A percentile compares a stretch with the other conserved stretches of the same genome.
These are phyloP conservation scores for Paecilomyces sp. DNA, from an alignment of 2,329 filamentous ascomycete genomes.

Conservation along the genomic window DNA sequence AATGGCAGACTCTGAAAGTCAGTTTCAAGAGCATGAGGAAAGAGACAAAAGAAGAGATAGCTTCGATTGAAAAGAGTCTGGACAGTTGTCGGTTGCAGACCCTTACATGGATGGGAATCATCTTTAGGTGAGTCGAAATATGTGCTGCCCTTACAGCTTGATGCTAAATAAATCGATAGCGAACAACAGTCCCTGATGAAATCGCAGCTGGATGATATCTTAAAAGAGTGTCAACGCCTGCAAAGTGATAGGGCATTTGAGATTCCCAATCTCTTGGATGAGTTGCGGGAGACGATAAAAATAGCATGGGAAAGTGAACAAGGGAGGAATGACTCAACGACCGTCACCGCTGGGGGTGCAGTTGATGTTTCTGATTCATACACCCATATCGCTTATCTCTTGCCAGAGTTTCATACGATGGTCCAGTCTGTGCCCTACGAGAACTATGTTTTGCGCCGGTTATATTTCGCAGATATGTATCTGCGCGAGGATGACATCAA, in stretches of 20 bases:
- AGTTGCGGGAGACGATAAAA: background rate
- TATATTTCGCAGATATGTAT: slow-evolving; percentile 10
- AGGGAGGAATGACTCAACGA: background rate
- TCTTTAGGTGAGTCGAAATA: slow-evolving; percentile 4
- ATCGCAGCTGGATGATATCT: background rate
- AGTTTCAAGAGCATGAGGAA: slow-evolving; percentile 11
- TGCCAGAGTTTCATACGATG: background rate
- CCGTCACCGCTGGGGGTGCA: background rate
- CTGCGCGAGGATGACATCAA: slow-evolving; percentile 9
- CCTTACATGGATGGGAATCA: slow-evolving; percentile 9
- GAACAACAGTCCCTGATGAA: slow-evolving; percentile 1
- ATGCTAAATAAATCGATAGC: background rate
- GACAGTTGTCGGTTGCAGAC: slow-evolving; percentile 9
- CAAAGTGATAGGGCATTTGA: background rate
- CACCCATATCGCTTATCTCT: background rate
- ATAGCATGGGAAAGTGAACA: background rate
- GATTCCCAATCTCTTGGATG: background rate
- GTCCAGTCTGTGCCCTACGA: slow-evolving; percentile 1
- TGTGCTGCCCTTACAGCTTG: background rate
- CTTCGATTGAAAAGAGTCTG: slow-evolving; percentile 7
- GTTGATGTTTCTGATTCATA: background rate
- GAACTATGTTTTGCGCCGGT: slow-evolving; percentile 5
- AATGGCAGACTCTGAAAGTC: slow-evolving; percentile 10
- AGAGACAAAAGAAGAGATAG: slow-evolving; percentile 8
- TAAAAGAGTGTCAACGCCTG: background rate